Evolutionary conservation across 371 early-diverging fungal species (phyloP).

Genomic region (Mortierella sp.): DNA sequence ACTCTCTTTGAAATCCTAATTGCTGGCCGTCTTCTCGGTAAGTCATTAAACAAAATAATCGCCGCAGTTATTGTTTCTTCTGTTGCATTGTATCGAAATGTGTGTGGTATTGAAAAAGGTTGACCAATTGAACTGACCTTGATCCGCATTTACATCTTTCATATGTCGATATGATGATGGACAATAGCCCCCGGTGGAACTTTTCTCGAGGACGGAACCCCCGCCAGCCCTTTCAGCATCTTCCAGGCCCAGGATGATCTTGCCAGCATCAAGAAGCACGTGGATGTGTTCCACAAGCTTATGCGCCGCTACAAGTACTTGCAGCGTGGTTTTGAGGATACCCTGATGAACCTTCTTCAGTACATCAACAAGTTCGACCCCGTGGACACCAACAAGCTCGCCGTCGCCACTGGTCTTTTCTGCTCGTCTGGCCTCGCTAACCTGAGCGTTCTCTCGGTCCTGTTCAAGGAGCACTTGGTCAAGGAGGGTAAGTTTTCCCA

Average conservation of each 20-base stretch:
- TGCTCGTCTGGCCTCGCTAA: conserved; percentile 77
- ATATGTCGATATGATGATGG: not conserved
- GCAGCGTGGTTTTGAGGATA: conserved; percentile 88
- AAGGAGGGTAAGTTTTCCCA: conserved; percentile 77
- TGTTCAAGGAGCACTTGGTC: conserved; percentile 93
- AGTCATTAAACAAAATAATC: not conserved
- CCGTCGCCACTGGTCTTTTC: conserved; percentile 82
- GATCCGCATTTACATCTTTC: not conserved
- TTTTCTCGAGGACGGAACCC: conserved; percentile 83
- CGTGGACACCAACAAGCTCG: conserved; percentile 84
- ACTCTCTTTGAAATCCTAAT: conserved; percentile 93
- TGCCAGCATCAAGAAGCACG: conserved; percentile 79
- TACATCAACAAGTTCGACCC: conserved; percentile 89
- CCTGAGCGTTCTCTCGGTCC: conserved; percentile 75
- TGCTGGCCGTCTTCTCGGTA: conserved; percentile 91
- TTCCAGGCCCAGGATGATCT: conserved; percentile 80
- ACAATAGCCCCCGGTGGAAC: conserved; percentile 89
- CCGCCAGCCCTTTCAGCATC: conserved; percentile 88
- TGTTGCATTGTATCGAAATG: too few relatives aligned
- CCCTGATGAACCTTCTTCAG: conserved; percentile 85
- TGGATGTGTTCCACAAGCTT: conserved; percentile 86
- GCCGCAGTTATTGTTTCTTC: not conserved
- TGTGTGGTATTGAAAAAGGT: too few relatives aligned
- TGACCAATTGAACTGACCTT: not conserved
- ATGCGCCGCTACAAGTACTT: conserved; percentile 95